Base-by-base conservation (phyloP, 495 filamentous ascomycete genomes). In the Geopyxis carbonaria region DNA sequence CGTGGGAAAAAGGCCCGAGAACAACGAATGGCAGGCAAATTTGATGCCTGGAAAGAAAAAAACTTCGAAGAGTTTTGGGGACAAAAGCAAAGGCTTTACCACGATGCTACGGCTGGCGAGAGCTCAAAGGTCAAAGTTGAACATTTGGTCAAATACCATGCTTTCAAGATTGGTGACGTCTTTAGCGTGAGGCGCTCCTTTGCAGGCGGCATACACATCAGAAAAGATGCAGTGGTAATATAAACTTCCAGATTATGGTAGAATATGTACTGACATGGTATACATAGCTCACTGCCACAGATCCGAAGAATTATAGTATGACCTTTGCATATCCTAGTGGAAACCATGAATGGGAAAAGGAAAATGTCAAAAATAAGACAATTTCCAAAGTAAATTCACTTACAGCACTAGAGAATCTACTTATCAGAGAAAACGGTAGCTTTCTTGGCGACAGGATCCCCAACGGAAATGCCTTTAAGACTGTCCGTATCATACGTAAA, bases 41-140 rank as follows among this genome's bases (percentile, higher is more conserved):
- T 78, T 46, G 73, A 87, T 44, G 58, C 66, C 5, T 80, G 70
- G 55, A 75, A 82, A 51, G 69, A 73, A 34, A 46, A 61, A 3
- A 64, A 77, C 27, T 78, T 73, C 24, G 72, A 83, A 57, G 57
- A 68, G 23, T 76, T 72, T 40, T 92, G 80, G 80, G 75, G 69
- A 0, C 67, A 78, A 40, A 71, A 76, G 37, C 66, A 75, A 53
- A 68, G 60, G 38, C 44, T 57, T n/a, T 44, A 49, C 20, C 30
- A 46, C 22, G 46, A 45, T 8, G 34, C 30, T 6, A 25, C 53
- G 7, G 54, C 44, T 65, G 69, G 65, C 54, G 63, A 43, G 58
- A 60, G 46, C 59, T 55, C 27, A 42, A 66, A 43, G 56, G 65
- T 43, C 52, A 73, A 48, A 44, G 42, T 72, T 9, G 45, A 56